These are phyloP conservation scores for Claviceps sorghi DNA, from an alignment of 2,329 filamentous ascomycete species.

Conservation along the genomic window DNA sequence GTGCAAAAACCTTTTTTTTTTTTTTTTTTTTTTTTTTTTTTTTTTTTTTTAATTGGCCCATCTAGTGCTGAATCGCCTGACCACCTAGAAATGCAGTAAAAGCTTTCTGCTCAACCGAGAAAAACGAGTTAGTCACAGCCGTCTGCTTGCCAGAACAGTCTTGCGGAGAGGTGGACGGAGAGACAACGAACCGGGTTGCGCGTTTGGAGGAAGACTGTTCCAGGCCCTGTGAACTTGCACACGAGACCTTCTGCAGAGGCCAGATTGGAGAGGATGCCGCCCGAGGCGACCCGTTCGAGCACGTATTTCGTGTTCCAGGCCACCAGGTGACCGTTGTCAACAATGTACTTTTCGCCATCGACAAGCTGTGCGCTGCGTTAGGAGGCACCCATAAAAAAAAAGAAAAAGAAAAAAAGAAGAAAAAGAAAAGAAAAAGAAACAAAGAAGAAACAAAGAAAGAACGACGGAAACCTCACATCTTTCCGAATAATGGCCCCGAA, in stretches of 20 bases:
- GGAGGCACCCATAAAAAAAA: not conserved
- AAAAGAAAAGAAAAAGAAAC: not conserved
- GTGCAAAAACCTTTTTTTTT: too few species aligned
- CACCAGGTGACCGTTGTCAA: slow-evolving; percentile 86
- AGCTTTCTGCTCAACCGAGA: slow-evolving; percentile 25
- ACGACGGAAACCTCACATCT: slow-evolving; percentile 51
- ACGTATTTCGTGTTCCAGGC: slow-evolving; percentile 96
- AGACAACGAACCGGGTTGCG: slow-evolving; percentile 49
- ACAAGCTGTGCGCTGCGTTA: slow-evolving; percentile 24
- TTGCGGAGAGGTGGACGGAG: too few species aligned
- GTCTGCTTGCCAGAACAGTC: not conserved
- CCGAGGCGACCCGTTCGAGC: slow-evolving; percentile 77
- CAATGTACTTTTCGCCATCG: slow-evolving; percentile 72
- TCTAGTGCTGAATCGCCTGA: slow-evolving; percentile 23
- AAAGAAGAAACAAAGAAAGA: not conserved
- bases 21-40: too few species aligned
- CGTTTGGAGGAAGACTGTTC: slow-evolving; percentile 85
- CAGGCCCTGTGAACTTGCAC: slow-evolving; percentile 86
- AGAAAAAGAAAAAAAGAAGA: not conserved
- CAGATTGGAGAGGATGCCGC: slow-evolving; percentile 81
- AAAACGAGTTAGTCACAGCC: not conserved
- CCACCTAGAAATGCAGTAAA: slow-evolving; percentile 39
- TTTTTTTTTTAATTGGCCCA: too few species aligned
- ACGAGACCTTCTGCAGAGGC: slow-evolving; percentile 76
- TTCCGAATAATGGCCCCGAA: slow-evolving; percentile 93